These are phyloP conservation scores for Auricularia cornea DNA, from an alignment of 768 basidiomycete genomes.

Conservation along the genomic window DNA sequence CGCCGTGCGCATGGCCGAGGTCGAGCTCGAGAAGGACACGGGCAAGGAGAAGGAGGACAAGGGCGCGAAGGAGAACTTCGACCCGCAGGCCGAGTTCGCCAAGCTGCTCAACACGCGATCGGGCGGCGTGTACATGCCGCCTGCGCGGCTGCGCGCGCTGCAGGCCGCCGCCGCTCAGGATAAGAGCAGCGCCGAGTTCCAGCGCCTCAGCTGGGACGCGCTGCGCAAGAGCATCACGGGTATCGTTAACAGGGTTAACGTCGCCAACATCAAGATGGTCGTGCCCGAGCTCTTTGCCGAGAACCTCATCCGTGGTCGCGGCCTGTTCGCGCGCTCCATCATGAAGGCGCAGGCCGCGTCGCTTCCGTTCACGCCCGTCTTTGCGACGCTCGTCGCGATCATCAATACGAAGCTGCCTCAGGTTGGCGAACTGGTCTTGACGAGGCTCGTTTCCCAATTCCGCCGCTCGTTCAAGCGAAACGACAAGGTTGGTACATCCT, in stretches of 20 bases:
- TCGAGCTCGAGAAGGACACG: conserved; percentile 47
- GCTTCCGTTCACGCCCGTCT: conserved; percentile 92
- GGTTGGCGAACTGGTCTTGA: conserved; percentile 79
- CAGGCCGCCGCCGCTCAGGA: conserved; percentile 76
- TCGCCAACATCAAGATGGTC: conserved; percentile 90
- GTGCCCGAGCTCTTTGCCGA: conserved; percentile 88
- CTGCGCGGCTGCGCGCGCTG: conserved; percentile 83
- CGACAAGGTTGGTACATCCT: conserved; percentile 68
- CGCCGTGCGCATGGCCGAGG: conserved; percentile 58
- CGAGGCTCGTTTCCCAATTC: conserved; percentile 90
- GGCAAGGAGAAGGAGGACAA: conserved; percentile 42
- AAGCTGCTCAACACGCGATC: conserved; percentile 72
- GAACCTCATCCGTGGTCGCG: conserved; percentile 88
- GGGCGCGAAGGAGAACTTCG: conserved; percentile 9
- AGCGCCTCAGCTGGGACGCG: conserved; percentile 95
- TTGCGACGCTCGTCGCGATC: conserved; percentile 87
- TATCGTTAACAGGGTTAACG: conserved; percentile 99
- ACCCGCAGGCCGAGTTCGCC: conserved; percentile 68
- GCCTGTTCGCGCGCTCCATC: conserved; percentile 85
- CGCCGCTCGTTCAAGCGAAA: conserved; percentile 91
- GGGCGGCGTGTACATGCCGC: conserved; percentile 96
- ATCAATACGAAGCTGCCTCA: conserved; percentile 96
- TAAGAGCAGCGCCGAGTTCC: conserved; percentile 82
- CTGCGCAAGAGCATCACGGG: conserved; percentile 95
- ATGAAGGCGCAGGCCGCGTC: conserved; percentile 87